These are phyloP conservation scores for Syzygium aqueum DNA, from an alignment of 345 rosid species.

Conservation along the genomic window DNA sequence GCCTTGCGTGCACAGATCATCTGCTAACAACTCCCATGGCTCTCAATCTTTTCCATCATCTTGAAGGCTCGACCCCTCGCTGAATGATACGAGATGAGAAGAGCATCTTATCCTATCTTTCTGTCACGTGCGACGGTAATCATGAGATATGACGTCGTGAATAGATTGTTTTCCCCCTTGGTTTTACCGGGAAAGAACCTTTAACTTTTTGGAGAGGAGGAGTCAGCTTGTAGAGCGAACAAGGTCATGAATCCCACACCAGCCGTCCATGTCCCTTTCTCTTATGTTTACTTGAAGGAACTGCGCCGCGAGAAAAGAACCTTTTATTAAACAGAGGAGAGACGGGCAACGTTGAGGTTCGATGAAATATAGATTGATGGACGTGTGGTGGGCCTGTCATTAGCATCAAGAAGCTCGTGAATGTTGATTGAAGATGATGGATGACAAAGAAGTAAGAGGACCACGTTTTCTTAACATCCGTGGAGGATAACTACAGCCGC, in stretches of 20 bases:
- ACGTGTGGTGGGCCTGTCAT: not conserved
- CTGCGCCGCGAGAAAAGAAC: not conserved
- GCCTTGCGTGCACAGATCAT: not conserved
- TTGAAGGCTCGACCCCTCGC: not conserved
- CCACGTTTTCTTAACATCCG: not conserved
- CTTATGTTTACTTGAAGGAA: not conserved
- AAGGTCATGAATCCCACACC: not conserved
- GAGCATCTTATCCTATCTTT: not conserved
- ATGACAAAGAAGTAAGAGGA: not conserved
- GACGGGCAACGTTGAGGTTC: not conserved
- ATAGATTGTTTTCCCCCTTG: not conserved
- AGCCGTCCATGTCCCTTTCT: not conserved
- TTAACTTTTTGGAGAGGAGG: not conserved
- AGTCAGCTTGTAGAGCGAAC: not conserved
- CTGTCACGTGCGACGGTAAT: not conserved
- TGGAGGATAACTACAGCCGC: not conserved
- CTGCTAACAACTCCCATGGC: not conserved
- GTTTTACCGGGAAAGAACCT: not conserved
- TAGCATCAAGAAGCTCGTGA: not conserved
- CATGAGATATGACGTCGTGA: not conserved
- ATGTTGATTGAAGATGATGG: not conserved
- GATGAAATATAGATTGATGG: not conserved
- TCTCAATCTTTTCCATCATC: not conserved
- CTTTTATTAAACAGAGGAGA: not conserved
- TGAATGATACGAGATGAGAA: not conserved